Percentiles rank a stretch among this genome's conserved stretches.
phyloP scores from a whole-genome alignment of 352 stramenopile species.

The Phytophthora chlamydospora region DNA sequence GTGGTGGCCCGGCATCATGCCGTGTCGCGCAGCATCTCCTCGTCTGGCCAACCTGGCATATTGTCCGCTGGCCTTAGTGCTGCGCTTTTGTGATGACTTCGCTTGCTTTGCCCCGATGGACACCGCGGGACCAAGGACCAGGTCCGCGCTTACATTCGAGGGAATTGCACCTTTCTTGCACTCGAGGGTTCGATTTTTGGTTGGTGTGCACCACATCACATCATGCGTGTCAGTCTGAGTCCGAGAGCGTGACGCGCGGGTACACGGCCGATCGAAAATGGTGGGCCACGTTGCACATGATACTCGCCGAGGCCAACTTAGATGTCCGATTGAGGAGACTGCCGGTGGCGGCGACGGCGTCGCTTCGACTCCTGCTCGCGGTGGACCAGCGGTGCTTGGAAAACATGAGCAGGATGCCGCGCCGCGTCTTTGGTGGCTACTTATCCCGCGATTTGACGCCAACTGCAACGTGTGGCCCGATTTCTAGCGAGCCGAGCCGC shows the following conservation, averaged over 20 bases:
- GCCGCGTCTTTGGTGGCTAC: conserved; percentile 30
- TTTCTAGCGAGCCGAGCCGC: conserved; percentile 14
- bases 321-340: conserved; percentile 22
- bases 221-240: conserved; percentile 13
- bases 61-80: background rate
- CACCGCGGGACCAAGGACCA: no score
- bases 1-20: no score
- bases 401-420: conserved; percentile 19
- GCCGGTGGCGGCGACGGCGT: background rate
- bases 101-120: background rate
- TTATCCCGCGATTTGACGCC: conserved; percentile 30
- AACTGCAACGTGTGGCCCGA: conserved; percentile 29
- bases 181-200: conserved; percentile 22
- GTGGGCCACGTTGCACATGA: conserved; percentile 12
- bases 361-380: background rate
- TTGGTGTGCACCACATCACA: conserved; percentile 17
- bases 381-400: conserved; percentile 15
- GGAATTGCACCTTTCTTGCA: background rate
- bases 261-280: no score
- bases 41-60: background rate
- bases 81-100: background rate
- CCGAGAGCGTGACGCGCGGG: no score
- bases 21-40: no score
- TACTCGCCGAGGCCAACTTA: no score
- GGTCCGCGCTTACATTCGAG: conserved; percentile 2